A percentile compares a stretch with the other conserved stretches of the same genome.
phyloP scores from a whole-genome alignment of 805 yeast genomes.

The Myxozyma mucilagina region DNA sequence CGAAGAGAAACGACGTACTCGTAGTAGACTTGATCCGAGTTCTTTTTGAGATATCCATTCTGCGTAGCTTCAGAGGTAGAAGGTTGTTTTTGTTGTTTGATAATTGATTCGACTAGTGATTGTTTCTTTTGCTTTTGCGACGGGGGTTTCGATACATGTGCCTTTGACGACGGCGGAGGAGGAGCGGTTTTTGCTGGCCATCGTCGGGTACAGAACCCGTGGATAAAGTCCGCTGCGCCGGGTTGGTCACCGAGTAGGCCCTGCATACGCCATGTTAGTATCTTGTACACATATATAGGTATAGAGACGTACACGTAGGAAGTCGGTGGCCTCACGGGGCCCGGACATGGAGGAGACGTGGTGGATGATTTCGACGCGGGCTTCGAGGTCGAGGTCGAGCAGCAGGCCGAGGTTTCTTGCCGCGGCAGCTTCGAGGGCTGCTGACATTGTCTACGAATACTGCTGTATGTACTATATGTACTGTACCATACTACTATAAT shows the following conservation, averaged over 20 bases:
- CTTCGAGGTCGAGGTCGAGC: constrained; percentile 60
- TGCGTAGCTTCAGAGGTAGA: background rate
- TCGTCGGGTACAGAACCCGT: constrained; percentile 23
- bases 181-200: constrained; percentile 17
- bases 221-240: constrained; percentile 30
- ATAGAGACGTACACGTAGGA: constrained; percentile 44
- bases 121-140: background rate
- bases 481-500: too few relatives aligned
- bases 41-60: background rate
- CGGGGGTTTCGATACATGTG: background rate
- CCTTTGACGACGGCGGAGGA: background rate
- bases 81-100: background rate
- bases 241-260: constrained; percentile 29
- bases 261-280: background rate
- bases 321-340: constrained; percentile 51
- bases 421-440: constrained; percentile 13
- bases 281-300: background rate
- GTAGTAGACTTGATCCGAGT: background rate
- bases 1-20: background rate
- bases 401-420: constrained; percentile 33
- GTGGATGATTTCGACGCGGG: constrained; percentile 55
- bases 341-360: constrained; percentile 52
- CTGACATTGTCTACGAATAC: too few relatives aligned
- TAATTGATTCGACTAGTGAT: background rate
- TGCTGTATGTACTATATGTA: too few relatives aligned